These are phyloP conservation scores for Rhynchosporium graminicola DNA, from an alignment of 2,329 filamentous ascomycete species.

Conservation along the genomic window DNA sequence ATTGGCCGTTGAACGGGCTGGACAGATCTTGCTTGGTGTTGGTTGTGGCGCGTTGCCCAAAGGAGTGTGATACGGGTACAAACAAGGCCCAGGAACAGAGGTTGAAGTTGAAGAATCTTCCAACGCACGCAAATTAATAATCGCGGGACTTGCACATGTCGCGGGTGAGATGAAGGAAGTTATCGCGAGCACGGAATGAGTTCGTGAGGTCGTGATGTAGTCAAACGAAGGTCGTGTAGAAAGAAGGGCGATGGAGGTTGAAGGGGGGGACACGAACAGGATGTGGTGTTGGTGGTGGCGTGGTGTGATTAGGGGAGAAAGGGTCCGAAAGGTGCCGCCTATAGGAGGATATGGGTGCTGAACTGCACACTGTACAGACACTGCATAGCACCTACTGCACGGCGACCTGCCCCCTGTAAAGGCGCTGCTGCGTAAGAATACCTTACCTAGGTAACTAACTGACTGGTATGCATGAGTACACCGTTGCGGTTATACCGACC, in stretches of 20 bases:
- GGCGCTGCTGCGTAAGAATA: too few relatives aligned
- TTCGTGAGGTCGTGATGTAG: not conserved
- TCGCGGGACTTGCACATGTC: not conserved
- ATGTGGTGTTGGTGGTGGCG: too few relatives aligned
- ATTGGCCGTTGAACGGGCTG: not conserved
- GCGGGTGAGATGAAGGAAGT: not conserved
- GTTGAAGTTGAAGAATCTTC: slow-evolving; percentile 2
- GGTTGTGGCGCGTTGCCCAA: not conserved
- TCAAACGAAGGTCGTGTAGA: not conserved
- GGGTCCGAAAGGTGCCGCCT: too few relatives aligned
- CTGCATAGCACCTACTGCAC: too few relatives aligned
- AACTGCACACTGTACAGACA: too few relatives aligned
- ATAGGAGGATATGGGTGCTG: too few relatives aligned
- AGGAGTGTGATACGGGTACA: not conserved
- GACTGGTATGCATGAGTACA: too few relatives aligned
- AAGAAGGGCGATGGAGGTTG: not conserved
- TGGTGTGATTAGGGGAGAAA: too few relatives aligned
- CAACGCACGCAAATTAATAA: slow-evolving; percentile 11
- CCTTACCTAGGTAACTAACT: too few relatives aligned
- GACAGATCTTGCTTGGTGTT: not conserved
- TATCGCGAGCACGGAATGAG: not conserved
- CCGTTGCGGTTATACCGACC: too few relatives aligned
- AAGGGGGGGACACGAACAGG: not conserved
- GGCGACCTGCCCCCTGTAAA: too few relatives aligned
- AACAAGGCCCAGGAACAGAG: not conserved